A percentile compares a stretch with the other conserved stretches of the same genome.
Conservation (phyloP, 352 stramenopile species). For the Phytophthora lateralis region DNA sequence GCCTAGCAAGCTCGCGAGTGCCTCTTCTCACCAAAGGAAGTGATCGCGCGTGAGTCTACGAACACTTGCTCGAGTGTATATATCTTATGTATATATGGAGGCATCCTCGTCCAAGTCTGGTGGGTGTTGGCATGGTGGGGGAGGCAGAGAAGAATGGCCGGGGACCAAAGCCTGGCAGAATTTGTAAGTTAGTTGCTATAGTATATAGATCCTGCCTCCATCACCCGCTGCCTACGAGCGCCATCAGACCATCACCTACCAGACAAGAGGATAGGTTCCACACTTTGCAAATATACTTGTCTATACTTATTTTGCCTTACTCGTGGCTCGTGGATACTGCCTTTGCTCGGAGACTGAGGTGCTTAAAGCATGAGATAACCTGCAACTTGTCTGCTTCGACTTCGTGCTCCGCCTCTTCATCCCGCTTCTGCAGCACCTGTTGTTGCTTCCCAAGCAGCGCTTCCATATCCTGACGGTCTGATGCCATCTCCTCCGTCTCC, state of each 20-base stretch:
- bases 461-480: conserved; percentile 58
- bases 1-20: conserved; percentile 17
- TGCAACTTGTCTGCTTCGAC: conserved; percentile 56
- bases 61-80: conserved; percentile 41
- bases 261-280: conserved; percentile 10
- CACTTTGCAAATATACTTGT: conserved; percentile 32
- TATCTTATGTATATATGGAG: conserved; percentile 47
- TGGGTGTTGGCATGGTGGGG: conserved; percentile 5
- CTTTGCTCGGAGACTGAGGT: conserved; percentile 63
- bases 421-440: conserved; percentile 43
- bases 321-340: conserved; percentile 9
- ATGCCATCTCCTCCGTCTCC: conserved; percentile 48
- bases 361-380: conserved; percentile 74
- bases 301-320: conserved; percentile 24
- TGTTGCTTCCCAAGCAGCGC: conserved; percentile 43
- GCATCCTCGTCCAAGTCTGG: conserved; percentile 14
- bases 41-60: conserved; percentile 27
- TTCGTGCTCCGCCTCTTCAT: conserved; percentile 45
- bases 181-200: conserved; percentile 56
- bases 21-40: conserved; percentile 38
- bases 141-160: conserved; percentile 30
- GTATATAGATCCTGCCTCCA: conserved; percentile 36
- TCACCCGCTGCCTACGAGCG: background rate
- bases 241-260: background rate
- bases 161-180: conserved; percentile 10